Percentiles rank a stretch among this genome's conserved stretches.
Conservation (phyloP, 345 rosid genomes). For the Brassica nigra region DNA sequence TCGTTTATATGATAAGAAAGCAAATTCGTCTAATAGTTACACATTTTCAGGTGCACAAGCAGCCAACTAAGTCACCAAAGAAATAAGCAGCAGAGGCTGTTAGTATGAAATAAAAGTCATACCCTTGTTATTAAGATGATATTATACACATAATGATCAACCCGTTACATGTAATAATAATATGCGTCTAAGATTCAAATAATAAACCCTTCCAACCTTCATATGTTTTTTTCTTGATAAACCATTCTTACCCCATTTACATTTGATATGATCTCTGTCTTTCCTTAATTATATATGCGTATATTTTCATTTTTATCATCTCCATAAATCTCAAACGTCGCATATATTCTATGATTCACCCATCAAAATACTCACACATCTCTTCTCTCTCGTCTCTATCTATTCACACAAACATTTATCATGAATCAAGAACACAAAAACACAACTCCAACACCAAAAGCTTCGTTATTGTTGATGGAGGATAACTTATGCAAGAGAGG, state of each 20-base stretch:
- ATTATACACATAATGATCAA: background rate
- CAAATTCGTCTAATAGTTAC: background rate
- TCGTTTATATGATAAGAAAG: too few relatives aligned
- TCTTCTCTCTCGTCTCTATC: background rate
- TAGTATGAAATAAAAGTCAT: constrained; percentile 1
- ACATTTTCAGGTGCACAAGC: constrained; percentile 8
- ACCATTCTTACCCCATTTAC: background rate
- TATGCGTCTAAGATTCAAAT: constrained; percentile 26
- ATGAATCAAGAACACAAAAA: constrained; percentile 41
- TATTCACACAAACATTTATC: background rate
- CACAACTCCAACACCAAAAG: constrained; percentile 26
- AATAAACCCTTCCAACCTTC: constrained; percentile 22
- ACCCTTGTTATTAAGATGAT: background rate
- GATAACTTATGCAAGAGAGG: constrained; percentile 42
- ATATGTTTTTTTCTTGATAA: constrained; percentile 2
- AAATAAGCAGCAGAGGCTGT: constrained; percentile 33
- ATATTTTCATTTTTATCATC: constrained; percentile 7
- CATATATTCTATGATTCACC: background rate
- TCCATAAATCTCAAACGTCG: constrained; percentile 3
- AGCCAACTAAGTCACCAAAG: constrained; percentile 32
- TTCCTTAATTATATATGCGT: constrained; percentile 5
- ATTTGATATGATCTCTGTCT: constrained; percentile 8
- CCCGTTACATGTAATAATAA: constrained; percentile 16
- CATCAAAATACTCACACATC: background rate
- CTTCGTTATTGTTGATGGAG: constrained; percentile 46